Percentiles rank a stretch among this genome's conserved stretches.
phyloP scores from a whole-genome alignment of 1,284 basidiomycete genomes.

The Marasmius fiardii region DNA sequence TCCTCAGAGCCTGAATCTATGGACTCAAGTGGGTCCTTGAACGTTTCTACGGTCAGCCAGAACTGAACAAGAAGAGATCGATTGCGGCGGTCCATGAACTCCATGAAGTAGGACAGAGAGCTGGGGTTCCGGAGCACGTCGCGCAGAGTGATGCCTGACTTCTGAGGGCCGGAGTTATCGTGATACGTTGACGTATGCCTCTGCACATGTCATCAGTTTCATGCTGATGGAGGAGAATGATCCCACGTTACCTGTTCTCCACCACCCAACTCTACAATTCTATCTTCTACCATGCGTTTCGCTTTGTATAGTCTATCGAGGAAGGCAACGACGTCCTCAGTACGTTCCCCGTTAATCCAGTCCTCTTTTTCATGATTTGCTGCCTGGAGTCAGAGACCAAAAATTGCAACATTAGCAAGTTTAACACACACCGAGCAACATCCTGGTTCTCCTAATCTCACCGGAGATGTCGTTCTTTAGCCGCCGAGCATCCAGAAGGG shows the following conservation, averaged over 20 bases:
- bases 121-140: constrained; percentile 85
- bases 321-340: constrained; percentile 83
- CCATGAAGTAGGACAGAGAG: constrained; percentile 94
- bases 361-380: constrained; percentile 82
- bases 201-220: constrained; percentile 8
- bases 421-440: constrained; percentile 56
- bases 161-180: constrained; percentile 32
- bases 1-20: constrained; percentile 69
- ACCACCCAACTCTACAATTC: constrained; percentile 80
- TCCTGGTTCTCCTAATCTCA: constrained; percentile 79
- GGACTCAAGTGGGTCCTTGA: constrained; percentile 93
- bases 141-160: constrained; percentile 52
- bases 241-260: constrained; percentile 49
- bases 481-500: constrained; percentile 84
- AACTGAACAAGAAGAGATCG: constrained; percentile 90
- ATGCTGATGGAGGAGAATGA: neutral
- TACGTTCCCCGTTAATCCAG: constrained; percentile 79
- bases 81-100: constrained; percentile 91
- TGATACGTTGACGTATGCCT: constrained; percentile 29
- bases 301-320: constrained; percentile 87
- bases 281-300: constrained; percentile 80
- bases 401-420: neutral
- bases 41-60: constrained; percentile 95
- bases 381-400: constrained; percentile 21
- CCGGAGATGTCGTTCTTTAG: constrained; percentile 87